Percentiles rank a stretch among this genome's conserved stretches.
Evolutionary conservation across 208 protist genomes (phyloP).

Genomic region (Acanthamoeba sp.): DNA sequence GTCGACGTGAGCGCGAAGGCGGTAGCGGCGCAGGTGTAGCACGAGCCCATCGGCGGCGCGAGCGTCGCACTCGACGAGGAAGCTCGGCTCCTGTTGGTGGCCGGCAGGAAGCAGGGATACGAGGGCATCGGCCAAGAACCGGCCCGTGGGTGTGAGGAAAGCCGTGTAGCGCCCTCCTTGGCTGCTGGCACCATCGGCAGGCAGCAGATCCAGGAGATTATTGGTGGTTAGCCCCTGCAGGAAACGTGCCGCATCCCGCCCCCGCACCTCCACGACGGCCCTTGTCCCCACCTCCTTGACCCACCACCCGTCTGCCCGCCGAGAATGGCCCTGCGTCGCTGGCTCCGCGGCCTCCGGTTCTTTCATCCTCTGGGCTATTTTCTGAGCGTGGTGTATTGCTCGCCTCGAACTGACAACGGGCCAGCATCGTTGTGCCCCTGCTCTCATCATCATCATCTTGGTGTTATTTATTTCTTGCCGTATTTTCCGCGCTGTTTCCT

Average conservation of each 20-base stretch:
- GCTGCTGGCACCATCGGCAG: neutral
- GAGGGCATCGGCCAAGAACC: neutral
- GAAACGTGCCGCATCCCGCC: slow-evolving; percentile 7
- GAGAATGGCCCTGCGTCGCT: no score
- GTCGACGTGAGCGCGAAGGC: slow-evolving; percentile 8
- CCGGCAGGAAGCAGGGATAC: neutral
- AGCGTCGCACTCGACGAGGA: slow-evolving; percentile 14
- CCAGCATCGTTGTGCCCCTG: no score
- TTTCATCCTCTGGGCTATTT: no score
- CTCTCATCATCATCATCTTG: no score
- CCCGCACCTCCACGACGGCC: neutral
- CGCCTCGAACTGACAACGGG: no score
- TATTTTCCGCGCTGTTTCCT: no score
- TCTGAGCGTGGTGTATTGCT: no score
- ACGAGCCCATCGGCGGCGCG: neutral
- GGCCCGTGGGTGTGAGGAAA: neutral
- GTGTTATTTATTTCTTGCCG: no score
- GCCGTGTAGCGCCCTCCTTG: neutral
- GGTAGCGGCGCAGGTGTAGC: neutral
- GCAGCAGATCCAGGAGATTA: neutral
- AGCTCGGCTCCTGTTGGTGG: neutral
- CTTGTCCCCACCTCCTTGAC: neutral
- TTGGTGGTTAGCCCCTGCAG: slow-evolving; percentile 47
- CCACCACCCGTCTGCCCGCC: no score
- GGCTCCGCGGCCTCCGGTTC: no score